Conservation (phyloP, 306 rosid genomes). For the Mucuna pruriens region DNA sequence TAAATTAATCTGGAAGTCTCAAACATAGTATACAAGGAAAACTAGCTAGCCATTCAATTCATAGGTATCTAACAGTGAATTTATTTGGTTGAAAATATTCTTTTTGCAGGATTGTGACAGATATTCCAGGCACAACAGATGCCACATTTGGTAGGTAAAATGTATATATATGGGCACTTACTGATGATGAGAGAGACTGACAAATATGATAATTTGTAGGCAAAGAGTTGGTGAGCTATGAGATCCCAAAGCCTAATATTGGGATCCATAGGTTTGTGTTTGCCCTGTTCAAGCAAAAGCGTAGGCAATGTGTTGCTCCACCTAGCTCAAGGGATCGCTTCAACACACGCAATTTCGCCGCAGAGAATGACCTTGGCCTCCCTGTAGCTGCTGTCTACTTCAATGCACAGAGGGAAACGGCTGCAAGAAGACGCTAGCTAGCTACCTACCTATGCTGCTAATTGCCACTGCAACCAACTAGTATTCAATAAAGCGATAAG, state of each 20-base stretch:
- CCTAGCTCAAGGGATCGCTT: constrained; percentile 80
- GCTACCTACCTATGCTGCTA: not conserved
- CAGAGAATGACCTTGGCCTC: constrained; percentile 70
- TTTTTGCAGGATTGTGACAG: constrained; percentile 85
- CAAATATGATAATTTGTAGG: constrained; percentile 47
- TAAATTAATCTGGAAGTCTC: not conserved
- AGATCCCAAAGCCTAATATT: constrained; percentile 85
- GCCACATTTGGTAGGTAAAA: constrained; percentile 82
- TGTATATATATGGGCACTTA: not conserved
- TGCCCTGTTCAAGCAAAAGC: constrained; percentile 79
- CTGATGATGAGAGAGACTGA: not conserved
- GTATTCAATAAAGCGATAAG: constrained; percentile 23
- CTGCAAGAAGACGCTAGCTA: constrained; percentile 80
- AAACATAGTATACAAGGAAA: not conserved
- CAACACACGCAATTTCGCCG: constrained; percentile 75
- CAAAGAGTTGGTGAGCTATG: constrained; percentile 80
- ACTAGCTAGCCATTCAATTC: not conserved
- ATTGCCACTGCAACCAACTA: not conserved
- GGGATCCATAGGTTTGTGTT: constrained; percentile 99
- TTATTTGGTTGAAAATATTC: constrained; percentile 7
- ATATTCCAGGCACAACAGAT: constrained; percentile 98
- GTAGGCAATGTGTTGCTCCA: constrained; percentile 61
- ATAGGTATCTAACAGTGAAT: constrained; percentile 17
- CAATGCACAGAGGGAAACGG: constrained; percentile 91
- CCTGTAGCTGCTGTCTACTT: constrained; percentile 97